A percentile compares a stretch with the other conserved stretches of the same genome.
phyloP scores from a whole-genome alignment of 129 eudicot species.

The Silybum marianum region DNA sequence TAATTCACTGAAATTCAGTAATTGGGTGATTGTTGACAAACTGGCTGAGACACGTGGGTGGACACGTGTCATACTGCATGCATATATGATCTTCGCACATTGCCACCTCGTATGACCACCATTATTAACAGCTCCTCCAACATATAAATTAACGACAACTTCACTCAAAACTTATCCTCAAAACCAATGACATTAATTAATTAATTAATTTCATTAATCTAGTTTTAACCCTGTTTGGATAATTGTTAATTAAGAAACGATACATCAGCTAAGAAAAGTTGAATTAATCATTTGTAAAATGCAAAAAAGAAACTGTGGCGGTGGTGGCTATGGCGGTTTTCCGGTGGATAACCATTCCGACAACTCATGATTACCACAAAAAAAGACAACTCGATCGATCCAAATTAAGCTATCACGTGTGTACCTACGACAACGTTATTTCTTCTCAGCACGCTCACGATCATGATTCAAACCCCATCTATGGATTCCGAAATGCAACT shows the following conservation, averaged over 20 bases:
- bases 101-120: background rate
- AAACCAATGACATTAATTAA: too few relatives aligned
- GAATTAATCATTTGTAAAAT: background rate
- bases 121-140: background rate
- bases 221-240: background rate
- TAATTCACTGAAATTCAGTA: background rate
- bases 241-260: background rate
- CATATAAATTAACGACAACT: background rate
- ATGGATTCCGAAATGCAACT: slow-evolving; percentile 65
- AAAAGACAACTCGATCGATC: background rate
- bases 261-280: background rate
- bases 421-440: background rate
- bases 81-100: background rate
- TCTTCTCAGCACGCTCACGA: slow-evolving; percentile 33
- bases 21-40: background rate
- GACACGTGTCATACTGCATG: background rate
- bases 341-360: background rate
- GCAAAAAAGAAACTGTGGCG: background rate
- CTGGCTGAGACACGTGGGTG: background rate
- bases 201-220: background rate
- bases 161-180: background rate
- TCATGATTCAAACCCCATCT: slow-evolving; percentile 67
- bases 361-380: background rate
- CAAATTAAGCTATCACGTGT: too few relatives aligned
- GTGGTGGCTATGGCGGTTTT: background rate